Conservation (phyloP, 2,329 filamentous ascomycete species). For the Helicocarpus griseus region DNA sequence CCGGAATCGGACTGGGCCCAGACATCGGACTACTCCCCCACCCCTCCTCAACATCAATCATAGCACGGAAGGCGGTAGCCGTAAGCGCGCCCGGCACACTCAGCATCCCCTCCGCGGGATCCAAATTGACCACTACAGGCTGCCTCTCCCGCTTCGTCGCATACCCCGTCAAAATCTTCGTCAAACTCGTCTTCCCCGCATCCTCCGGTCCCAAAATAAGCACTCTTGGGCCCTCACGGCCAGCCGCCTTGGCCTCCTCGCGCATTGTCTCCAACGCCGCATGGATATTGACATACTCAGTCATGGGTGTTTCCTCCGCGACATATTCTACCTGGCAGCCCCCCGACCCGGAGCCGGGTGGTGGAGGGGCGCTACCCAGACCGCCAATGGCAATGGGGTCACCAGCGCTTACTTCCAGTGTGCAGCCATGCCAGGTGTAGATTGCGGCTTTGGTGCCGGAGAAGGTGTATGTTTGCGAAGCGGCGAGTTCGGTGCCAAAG, state of each 20-base stretch:
- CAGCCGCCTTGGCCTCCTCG: constrained; percentile 44
- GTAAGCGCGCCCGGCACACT: constrained; percentile 72
- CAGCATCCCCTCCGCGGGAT: constrained; percentile 70
- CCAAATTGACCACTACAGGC: constrained; percentile 74
- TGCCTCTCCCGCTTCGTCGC: constrained; percentile 64
- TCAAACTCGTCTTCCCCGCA: constrained; percentile 73
- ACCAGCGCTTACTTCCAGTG: constrained; percentile 62
- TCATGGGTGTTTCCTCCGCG: constrained; percentile 72
- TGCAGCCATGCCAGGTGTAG: constrained; percentile 85
- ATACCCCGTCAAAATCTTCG: constrained; percentile 68
- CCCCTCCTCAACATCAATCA: constrained; percentile 79
- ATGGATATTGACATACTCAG: constrained; percentile 75
- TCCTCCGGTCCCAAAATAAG: constrained; percentile 70
- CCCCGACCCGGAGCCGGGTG: constrained; percentile 38
- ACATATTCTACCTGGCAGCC: constrained; percentile 59
- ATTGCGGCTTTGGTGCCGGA: constrained; percentile 75
- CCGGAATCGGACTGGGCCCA: constrained; percentile 75
- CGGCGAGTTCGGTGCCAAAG: constrained; percentile 87
- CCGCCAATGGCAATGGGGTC: constrained; percentile 33
- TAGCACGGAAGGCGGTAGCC: constrained; percentile 74
- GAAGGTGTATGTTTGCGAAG: constrained; percentile 70
- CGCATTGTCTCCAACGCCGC: constrained; percentile 71
- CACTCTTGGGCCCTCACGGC: constrained; percentile 62
- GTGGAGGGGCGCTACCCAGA: constrained; percentile 6
- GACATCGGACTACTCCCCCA: constrained; percentile 89